Evolutionary conservation across 2,329 filamentous ascomycete species (phyloP).

Genomic region (Sphaerulina musiva): DNA sequence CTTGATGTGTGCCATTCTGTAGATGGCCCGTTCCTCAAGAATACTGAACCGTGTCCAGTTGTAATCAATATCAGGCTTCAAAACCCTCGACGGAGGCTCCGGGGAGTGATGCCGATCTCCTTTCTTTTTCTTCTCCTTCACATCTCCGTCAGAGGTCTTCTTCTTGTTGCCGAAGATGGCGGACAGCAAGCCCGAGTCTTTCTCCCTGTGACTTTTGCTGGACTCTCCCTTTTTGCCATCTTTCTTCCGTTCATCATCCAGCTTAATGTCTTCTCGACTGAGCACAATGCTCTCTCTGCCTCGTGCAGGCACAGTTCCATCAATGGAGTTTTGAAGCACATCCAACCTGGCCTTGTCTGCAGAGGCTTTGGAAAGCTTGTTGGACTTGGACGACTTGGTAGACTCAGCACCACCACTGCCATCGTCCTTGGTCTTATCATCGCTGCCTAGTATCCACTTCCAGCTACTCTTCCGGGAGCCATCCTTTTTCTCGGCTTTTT

Average conservation of each 20-base stretch:
- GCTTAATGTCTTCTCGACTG: conserved; percentile 67
- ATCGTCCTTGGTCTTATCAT: conserved; percentile 56
- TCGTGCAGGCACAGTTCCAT: conserved; percentile 44
- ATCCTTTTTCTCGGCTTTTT: conserved; percentile 64
- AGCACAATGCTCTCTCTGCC: conserved; percentile 78
- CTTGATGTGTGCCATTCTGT: conserved; percentile 98
- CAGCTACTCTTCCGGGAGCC: conserved; percentile 68
- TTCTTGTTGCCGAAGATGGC: conserved; percentile 89
- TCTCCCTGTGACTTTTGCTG: conserved; percentile 79
- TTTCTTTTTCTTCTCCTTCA: conserved; percentile 64
- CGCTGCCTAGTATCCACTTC: conserved; percentile 68
- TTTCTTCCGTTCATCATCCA: conserved; percentile 78
- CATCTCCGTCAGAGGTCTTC: conserved; percentile 57
- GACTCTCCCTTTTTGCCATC: conserved; percentile 65
- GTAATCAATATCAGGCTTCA: conserved; percentile 87
- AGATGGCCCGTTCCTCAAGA: conserved; percentile 91
- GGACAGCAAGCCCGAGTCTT: conserved; percentile 66
- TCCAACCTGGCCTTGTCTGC: conserved; percentile 74
- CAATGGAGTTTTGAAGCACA: conserved; percentile 79
- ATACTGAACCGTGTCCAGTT: conserved; percentile 95
- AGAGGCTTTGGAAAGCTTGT: conserved; percentile 59
- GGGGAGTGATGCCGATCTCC: conserved; percentile 59
- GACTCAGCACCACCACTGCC: conserved; percentile 32
- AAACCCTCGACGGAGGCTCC: conserved; percentile 64
- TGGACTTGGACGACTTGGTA: conserved; percentile 19